Evolutionary conservation across 2,329 filamentous ascomycete genomes (phyloP).

Genomic region (Fusarium nodosum): DNA sequence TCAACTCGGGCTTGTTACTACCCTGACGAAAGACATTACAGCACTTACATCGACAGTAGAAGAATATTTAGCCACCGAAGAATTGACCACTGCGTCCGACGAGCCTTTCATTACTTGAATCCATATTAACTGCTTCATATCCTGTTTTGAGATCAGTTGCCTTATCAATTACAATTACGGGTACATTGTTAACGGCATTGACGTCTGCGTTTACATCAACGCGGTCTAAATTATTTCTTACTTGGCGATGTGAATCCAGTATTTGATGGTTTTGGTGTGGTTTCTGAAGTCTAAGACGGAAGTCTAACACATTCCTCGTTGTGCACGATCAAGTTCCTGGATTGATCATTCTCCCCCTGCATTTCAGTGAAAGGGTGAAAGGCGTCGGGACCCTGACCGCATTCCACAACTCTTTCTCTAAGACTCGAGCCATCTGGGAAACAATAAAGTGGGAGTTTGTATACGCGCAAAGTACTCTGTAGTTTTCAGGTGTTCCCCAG

Average conservation of each 20-base stretch:
- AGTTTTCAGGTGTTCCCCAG: too few species aligned
- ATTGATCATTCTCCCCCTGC: neutral
- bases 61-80: neutral
- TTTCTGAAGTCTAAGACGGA: too few species aligned
- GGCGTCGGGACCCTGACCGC: neutral
- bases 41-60: neutral
- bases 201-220: neutral
- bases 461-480: too few species aligned
- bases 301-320: too few species aligned
- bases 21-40: too few species aligned
- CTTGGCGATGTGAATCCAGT: neutral
- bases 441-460: neutral
- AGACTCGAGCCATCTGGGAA: neutral
- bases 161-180: neutral
- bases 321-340: neutral
- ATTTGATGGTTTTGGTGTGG: too few species aligned
- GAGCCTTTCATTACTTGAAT: too few species aligned
- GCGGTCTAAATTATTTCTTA: fast-evolving
- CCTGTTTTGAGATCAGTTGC: neutral
- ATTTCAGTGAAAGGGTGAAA: neutral
- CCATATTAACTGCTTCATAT: too few species aligned
- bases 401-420: neutral
- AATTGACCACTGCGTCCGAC: neutral
- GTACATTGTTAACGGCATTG: neutral
- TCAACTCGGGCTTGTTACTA: too few species aligned